These are phyloP conservation scores for Diphasiastrum complanatum DNA, from an alignment of 83 land plant species.

Conservation along the genomic window DNA sequence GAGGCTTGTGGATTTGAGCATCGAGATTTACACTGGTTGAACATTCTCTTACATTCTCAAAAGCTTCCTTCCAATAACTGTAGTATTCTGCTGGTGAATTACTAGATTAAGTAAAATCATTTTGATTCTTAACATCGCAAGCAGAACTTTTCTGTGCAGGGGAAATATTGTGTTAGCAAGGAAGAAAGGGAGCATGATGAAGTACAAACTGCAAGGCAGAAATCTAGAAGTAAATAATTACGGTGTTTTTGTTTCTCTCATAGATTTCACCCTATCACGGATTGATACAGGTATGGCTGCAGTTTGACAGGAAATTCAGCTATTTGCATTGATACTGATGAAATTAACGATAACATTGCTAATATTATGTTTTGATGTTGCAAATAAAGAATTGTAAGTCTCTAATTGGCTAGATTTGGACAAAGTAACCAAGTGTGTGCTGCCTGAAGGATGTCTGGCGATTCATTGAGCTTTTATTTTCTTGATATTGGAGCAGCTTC, in stretches of 20 bases:
- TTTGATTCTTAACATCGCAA: background rate
- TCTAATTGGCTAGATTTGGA: too few species aligned
- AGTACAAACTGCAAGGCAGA: conserved; percentile 51
- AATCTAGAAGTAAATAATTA: conserved; percentile 38
- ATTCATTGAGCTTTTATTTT: too few species aligned
- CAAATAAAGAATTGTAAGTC: background rate
- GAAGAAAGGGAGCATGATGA: conserved; percentile 18
- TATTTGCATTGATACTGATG: background rate
- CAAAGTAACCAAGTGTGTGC: too few species aligned
- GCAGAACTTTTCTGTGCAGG: conserved; percentile 37
- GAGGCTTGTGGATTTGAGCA: conserved; percentile 91
- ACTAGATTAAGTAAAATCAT: background rate
- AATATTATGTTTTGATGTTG: background rate
- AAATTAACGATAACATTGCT: background rate
- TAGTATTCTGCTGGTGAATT: background rate
- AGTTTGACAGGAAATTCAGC: background rate
- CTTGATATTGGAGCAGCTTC: too few species aligned
- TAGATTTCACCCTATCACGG: conserved; percentile 88
- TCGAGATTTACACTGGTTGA: conserved; percentile 89
- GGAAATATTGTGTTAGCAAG: conserved; percentile 77
- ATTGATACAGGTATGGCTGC: conserved; percentile 59
- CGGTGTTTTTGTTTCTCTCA: conserved; percentile 63
- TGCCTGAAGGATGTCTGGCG: too few species aligned
- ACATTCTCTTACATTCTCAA: background rate
- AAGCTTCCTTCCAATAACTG: background rate